phyloP scores from a whole-genome alignment of 495 filamentous ascomycete genomes.

The Hyphodiscus hymeniophilus region DNA sequence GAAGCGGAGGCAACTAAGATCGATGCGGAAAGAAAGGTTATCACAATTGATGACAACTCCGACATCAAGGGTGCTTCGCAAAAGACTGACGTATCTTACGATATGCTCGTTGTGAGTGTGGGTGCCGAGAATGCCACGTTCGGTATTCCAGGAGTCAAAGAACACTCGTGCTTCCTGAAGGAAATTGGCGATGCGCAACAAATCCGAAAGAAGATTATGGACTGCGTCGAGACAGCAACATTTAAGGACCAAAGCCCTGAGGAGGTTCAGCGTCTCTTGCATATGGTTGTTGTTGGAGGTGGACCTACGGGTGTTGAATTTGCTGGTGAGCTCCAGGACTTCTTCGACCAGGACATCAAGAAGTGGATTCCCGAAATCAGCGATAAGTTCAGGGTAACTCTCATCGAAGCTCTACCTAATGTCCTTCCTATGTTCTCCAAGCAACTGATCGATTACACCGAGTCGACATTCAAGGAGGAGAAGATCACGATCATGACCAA shows the following conservation, averaged over 20 bases:
- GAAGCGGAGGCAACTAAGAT: conserved; percentile 97
- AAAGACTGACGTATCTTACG: conserved; percentile 87
- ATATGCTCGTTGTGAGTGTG: conserved; percentile 96
- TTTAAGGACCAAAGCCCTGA: conserved; percentile 95
- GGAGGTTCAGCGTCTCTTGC: conserved; percentile 86
- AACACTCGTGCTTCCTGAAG: conserved; percentile 96
- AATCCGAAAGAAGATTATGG: conserved; percentile 98
- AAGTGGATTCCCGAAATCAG: conserved; percentile 96
- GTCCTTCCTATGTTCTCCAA: conserved; percentile 99
- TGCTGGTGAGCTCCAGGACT: conserved; percentile 95
- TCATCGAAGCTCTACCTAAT: conserved; percentile 96
- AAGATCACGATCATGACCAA: conserved; percentile 94
- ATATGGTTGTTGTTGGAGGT: conserved; percentile 99
- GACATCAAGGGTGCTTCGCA: conserved; percentile 80
- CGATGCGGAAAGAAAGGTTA: conserved; percentile 81
- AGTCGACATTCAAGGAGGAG: conserved; percentile 97
- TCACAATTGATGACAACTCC: conserved; percentile 84
- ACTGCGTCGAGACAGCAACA: conserved; percentile 94
- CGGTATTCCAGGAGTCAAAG: conserved; percentile 89
- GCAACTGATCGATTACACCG: conserved; percentile 97
- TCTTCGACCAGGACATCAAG: conserved; percentile 94
- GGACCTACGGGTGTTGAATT: conserved; percentile 98
- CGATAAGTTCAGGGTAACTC: conserved; percentile 90
- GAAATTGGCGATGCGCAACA: conserved; percentile 92
- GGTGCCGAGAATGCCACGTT: conserved; percentile 99